Conservation (phyloP, 1,139 yeast species). For the Lodderomyces theae region DNA sequence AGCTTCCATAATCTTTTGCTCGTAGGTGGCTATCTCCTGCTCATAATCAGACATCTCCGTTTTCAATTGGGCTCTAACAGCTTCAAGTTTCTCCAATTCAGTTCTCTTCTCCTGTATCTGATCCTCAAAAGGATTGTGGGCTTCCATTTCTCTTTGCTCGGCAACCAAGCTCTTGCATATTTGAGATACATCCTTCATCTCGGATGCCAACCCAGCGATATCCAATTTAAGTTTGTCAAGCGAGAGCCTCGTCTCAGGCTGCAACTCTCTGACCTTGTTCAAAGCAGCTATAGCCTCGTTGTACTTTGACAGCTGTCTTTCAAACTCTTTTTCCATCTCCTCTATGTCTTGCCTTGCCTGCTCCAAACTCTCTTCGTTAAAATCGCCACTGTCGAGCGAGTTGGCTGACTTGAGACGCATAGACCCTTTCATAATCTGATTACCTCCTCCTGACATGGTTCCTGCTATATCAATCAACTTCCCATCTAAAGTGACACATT, state of each 20-base stretch:
- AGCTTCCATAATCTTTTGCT: slow-evolving; percentile 79
- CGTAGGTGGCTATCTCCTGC: slow-evolving; percentile 54
- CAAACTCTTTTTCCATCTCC: slow-evolving; percentile 55
- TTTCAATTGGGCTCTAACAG: slow-evolving; percentile 45
- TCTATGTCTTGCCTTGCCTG: slow-evolving; percentile 13
- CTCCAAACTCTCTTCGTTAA: slow-evolving; percentile 59
- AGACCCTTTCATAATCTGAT: slow-evolving; percentile 58
- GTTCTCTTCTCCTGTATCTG: slow-evolving; percentile 40
- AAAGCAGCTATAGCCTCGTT: slow-evolving; percentile 61
- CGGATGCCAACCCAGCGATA: slow-evolving; percentile 55
- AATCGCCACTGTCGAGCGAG: slow-evolving; percentile 17
- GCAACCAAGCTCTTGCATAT: slow-evolving; percentile 36
- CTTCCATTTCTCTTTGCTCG: slow-evolving; percentile 30
- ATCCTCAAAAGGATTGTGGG: slow-evolving; percentile 24
- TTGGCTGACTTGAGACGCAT: slow-evolving; percentile 50
- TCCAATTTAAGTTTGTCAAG: slow-evolving; percentile 64
- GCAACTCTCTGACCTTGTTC: slow-evolving; percentile 55
- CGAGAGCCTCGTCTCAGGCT: slow-evolving; percentile 68
- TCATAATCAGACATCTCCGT: slow-evolving; percentile 60
- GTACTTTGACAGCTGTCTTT: slow-evolving; percentile 49
- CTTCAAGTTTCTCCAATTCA: slow-evolving; percentile 31
- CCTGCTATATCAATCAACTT: slow-evolving; percentile 93
- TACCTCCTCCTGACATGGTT: slow-evolving; percentile 97
- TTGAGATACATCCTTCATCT: slow-evolving; percentile 41
- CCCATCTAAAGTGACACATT: slow-evolving; percentile 93